These are phyloP conservation scores for Musa beccarii DNA, from an alignment of 176 grass and related monocot genomes.

Conservation along the genomic window DNA sequence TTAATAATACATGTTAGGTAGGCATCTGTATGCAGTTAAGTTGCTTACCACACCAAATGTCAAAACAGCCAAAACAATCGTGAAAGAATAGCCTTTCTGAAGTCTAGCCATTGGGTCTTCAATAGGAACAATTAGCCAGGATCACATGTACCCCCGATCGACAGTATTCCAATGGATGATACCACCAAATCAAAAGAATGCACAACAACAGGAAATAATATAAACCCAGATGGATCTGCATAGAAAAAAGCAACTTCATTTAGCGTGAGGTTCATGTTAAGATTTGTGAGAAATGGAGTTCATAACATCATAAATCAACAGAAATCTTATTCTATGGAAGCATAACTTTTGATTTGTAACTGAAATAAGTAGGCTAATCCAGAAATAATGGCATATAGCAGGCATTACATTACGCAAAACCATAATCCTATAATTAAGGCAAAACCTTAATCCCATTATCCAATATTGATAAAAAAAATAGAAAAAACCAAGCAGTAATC, in stretches of 20 bases:
- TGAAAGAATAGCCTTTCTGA: conserved; percentile 93
- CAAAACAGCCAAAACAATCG: conserved; percentile 26
- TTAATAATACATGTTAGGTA: neutral
- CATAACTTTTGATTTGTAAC: neutral
- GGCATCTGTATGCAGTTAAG: conserved; percentile 12
- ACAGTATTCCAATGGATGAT: conserved; percentile 93
- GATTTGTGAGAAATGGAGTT: neutral
- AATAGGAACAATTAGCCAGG: conserved; percentile 43
- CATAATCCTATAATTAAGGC: neutral
- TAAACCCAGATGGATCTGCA: conserved; percentile 99
- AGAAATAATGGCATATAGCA: neutral
- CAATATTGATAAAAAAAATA: no score
- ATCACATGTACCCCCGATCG: conserved; percentile 78
- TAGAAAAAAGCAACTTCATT: conserved; percentile 12
- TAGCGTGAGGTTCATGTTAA: neutral
- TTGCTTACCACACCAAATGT: conserved; percentile 77
- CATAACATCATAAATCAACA: neutral
- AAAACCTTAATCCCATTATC: neutral
- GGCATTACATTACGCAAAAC: no score
- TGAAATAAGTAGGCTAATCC: neutral
- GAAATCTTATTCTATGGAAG: neutral
- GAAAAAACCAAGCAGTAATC: no score
- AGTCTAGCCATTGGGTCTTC: conserved; percentile 95
- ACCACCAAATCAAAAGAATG: conserved; percentile 98
- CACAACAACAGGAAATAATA: conserved; percentile 94